These are phyloP conservation scores for Schwanniomyces occidentalis DNA, from an alignment of 805 yeast species.

Conservation along the genomic window DNA sequence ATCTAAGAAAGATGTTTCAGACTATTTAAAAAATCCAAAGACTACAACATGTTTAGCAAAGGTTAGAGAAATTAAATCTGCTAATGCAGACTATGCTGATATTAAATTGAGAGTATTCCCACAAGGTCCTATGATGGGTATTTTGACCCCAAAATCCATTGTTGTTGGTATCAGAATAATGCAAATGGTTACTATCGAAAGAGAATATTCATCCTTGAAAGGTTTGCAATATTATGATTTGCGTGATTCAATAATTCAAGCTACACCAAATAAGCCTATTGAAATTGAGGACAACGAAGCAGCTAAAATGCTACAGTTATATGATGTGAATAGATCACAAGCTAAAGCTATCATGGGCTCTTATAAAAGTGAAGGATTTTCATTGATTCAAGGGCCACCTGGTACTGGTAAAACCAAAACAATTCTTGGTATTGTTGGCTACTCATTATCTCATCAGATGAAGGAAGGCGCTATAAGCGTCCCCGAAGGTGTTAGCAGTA, in stretches of 20 bases:
- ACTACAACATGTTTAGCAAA: slow-evolving; percentile 74
- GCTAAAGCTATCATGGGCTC: slow-evolving; percentile 86
- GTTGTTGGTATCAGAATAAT: slow-evolving; percentile 72
- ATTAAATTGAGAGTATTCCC: slow-evolving; percentile 69
- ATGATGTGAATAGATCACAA: slow-evolving; percentile 81
- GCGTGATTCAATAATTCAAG: slow-evolving; percentile 62
- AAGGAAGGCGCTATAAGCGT: slow-evolving; percentile 18
- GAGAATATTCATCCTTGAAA: slow-evolving; percentile 83
- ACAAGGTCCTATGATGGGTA: slow-evolving; percentile 49
- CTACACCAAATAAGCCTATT: slow-evolving; percentile 53
- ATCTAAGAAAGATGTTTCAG: slow-evolving; percentile 18
- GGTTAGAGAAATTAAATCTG: slow-evolving; percentile 67
- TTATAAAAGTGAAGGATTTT: slow-evolving; percentile 68
- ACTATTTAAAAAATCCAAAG: slow-evolving; percentile 28
- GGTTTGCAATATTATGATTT: slow-evolving; percentile 85
- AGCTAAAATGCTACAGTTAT: slow-evolving; percentile 44
- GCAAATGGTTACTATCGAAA: slow-evolving; percentile 88
- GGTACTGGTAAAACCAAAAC: slow-evolving; percentile 99
- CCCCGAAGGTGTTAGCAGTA: slow-evolving; percentile 13
- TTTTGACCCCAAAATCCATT: slow-evolving; percentile 62
- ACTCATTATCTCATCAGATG: slow-evolving; percentile 49
- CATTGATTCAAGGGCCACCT: slow-evolving; percentile 97
- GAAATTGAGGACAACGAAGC: slow-evolving; percentile 35
- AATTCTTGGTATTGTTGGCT: slow-evolving; percentile 86
- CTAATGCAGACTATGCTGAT: slow-evolving; percentile 68